Evolutionary conservation across 805 yeast genomes (phyloP).

Genomic region (Myxozyma monticola): DNA sequence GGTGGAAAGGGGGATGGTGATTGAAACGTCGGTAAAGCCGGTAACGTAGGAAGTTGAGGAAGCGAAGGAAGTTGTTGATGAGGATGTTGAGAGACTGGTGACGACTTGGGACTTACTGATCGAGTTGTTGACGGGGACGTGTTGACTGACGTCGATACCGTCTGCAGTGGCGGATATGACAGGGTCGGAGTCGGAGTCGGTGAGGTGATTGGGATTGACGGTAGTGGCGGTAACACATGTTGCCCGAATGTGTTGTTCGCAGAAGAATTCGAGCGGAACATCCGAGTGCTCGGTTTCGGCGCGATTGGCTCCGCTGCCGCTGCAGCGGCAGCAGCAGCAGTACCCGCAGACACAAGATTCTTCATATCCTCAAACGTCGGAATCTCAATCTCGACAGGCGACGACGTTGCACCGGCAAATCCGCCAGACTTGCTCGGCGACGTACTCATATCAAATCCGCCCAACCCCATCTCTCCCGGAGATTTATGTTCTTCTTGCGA

Average conservation of each 20-base stretch:
- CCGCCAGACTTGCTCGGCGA: slow-evolving; percentile 9
- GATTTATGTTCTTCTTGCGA: slow-evolving; percentile 12
- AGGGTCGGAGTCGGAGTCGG: too few relatives aligned
- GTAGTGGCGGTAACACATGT: slow-evolving; percentile 12
- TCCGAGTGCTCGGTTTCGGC: slow-evolving; percentile 32
- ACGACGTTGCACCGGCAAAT: slow-evolving; percentile 10
- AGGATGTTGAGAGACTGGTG: not conserved
- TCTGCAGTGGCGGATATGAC: too few relatives aligned
- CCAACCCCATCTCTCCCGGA: not conserved
- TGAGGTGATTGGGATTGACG: slow-evolving; percentile 9
- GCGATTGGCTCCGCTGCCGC: slow-evolving; percentile 28
- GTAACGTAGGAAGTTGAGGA: not conserved
- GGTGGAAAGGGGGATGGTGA: not conserved
- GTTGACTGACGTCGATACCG: too few relatives aligned
- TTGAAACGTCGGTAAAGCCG: not conserved
- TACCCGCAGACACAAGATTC: slow-evolving; percentile 23
- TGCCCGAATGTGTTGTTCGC: slow-evolving; percentile 9
- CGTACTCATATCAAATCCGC: slow-evolving; percentile 9
- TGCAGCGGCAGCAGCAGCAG: slow-evolving; percentile 22
- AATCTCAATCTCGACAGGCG: slow-evolving; percentile 36
- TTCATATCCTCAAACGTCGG: slow-evolving; percentile 36
- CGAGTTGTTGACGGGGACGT: too few relatives aligned
- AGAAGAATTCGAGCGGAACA: slow-evolving; percentile 31
- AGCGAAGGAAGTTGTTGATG: not conserved
- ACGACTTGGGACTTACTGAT: not conserved